Base-by-base conservation (phyloP, 805 yeast species). In the Candida boleticola region DNA sequence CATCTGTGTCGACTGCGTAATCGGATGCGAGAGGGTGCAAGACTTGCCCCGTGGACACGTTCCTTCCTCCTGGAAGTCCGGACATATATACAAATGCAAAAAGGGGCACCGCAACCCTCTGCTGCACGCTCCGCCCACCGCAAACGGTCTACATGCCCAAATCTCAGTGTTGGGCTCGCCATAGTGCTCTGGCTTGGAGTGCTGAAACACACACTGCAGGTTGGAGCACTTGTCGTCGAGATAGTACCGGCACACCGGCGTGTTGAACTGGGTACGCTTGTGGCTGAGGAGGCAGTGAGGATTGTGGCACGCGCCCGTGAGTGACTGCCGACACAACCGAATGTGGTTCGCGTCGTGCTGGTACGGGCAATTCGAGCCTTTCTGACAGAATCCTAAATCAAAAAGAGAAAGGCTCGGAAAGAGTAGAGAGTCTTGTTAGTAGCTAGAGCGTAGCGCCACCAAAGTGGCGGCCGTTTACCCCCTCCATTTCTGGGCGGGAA, bases 81-180 rank as follows among this genome's bases (percentile, higher is more conserved):
- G 92, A 61, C 95, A 86, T 44, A 77, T 77, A 49, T 68, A 74
- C 13, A 63, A 60, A 54, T 86, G 95, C 27, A 73, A 59, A 36
- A 75, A 72, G 4, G 74, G 68, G 54, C 95, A 86, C 23, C 53
- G 48, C 20, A 61, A 53, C 0, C 93, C 95, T 19, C 76, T 58
- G 23, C 66, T 74, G 59, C 95, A 87, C 63, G 76, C 84, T 1
- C 90, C 89, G 14, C 77, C 77, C 26, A 81, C 51, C 3, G 90
- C 75, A 64, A 86, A 87, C 22, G 76, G 80, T 18, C 87, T 67
- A 54, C 95, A 86, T 0, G 79, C 66, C 54, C 68, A 62, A 3
- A 80, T 61, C 22, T 66, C 71, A 33, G 46, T 35, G 57, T 51
- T 21, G 49, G 59, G 29, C 70, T 77, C 40, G 52, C 52, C 64